Conservation (phyloP, 1,284 basidiomycete species). For the Sanghuangporus sanghuang region DNA sequence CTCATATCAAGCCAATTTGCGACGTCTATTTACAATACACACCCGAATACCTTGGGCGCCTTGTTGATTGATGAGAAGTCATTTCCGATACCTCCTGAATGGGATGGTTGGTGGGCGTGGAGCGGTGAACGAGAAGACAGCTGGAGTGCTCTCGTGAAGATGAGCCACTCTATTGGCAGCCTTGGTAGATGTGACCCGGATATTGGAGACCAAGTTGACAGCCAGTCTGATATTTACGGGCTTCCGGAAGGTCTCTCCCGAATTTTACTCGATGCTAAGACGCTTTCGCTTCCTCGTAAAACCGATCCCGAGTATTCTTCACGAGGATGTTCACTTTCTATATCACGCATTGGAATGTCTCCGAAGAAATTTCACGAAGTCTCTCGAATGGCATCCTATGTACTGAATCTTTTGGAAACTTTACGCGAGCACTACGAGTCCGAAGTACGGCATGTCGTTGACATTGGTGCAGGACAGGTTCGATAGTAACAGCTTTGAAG, state of each 20-base stretch:
- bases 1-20: not conserved
- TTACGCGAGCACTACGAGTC: constrained; percentile 16
- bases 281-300: constrained; percentile 7
- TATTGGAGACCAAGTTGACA: not conserved
- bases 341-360: constrained; percentile 36
- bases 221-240: not conserved
- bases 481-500: constrained; percentile 11
- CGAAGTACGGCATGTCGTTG: constrained; percentile 35
- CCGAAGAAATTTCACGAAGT: constrained; percentile 55
- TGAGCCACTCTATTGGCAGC: not conserved
- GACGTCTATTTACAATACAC: not conserved
- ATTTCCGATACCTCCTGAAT: not conserved
- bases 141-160: constrained; percentile 1
- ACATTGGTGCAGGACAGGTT: constrained; percentile 52
- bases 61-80: not conserved
- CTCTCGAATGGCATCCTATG: constrained; percentile 37
- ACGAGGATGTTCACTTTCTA: not conserved
- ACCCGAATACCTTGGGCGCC: constrained; percentile 13
- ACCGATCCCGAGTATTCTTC: not conserved
- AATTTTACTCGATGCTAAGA: not conserved
- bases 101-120: constrained; percentile 15
- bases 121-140: not conserved
- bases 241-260: constrained; percentile 1
- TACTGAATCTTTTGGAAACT: constrained; percentile 26
- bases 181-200: not conserved